Evolutionary conservation across 1,139 yeast genomes (phyloP).

Genomic region (Pichia cactophila): DNA sequence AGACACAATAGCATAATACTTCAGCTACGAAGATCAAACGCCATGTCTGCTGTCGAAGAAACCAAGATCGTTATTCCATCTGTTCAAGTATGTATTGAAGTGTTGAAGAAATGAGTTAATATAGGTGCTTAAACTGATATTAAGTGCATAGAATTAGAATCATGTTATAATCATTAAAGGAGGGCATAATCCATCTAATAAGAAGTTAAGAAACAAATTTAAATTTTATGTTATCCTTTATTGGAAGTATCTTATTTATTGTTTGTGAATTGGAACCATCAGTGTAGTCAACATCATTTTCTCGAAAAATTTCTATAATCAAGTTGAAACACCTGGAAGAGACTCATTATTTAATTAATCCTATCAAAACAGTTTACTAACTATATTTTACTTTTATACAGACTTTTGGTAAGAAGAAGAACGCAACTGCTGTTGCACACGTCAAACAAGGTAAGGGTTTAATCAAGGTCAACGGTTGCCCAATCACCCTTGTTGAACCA

Average conservation of each 20-base stretch:
- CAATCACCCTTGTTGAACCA: conserved; percentile 98
- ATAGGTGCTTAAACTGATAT: background rate
- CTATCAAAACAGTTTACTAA: conserved; percentile 7
- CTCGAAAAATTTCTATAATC: too few relatives aligned
- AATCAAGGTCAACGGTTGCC: conserved; percentile 98
- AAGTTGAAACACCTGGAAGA: background rate
- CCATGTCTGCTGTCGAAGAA: conserved; percentile 16
- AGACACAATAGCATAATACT: background rate
- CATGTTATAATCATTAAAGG: too few relatives aligned
- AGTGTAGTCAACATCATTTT: too few relatives aligned
- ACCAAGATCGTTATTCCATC: conserved; percentile 17
- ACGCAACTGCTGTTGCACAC: conserved; percentile 99
- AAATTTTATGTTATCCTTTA: too few relatives aligned
- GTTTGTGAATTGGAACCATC: too few relatives aligned
- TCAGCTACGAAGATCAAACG: conserved; percentile 5
- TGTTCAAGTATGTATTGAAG: conserved; percentile 24
- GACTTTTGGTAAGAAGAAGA: conserved; percentile 99
- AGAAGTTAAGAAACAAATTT: too few relatives aligned
- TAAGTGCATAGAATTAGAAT: too few relatives aligned
- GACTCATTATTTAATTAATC: background rate
- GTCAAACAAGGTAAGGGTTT: conserved; percentile 99
- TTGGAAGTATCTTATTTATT: too few relatives aligned
- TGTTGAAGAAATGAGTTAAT: background rate
- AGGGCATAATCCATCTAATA: too few relatives aligned
- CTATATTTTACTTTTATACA: conserved; percentile 27